Conservation (phyloP, 257 asterid genomes). For the Solanum bulbocastanum region DNA sequence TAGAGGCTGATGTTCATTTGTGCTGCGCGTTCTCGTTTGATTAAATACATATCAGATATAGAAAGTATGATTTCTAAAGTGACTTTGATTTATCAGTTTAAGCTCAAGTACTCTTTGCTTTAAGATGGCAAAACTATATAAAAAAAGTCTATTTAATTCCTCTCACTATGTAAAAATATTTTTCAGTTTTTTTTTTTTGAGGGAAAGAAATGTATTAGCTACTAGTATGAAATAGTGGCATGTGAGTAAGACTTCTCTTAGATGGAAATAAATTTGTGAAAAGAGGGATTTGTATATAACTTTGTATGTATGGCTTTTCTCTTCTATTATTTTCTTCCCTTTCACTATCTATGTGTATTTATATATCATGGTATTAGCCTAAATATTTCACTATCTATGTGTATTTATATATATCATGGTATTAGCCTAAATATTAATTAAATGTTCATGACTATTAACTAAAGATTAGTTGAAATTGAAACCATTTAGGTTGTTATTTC, state of each 20-base stretch:
- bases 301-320: not conserved
- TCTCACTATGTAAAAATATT: not conserved
- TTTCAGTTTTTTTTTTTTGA: not conserved
- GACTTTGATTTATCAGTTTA: not conserved
- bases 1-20: slow-evolving; percentile 5
- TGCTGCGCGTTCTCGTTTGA: accelerated
- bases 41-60: not conserved
- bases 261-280: not conserved
- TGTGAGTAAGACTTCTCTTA: not conserved
- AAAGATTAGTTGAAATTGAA: not conserved
- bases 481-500: not conserved
- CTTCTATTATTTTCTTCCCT: not conserved
- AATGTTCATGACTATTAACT: not conserved
- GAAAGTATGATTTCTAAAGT: not conserved
- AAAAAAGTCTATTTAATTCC: not conserved
- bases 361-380: not conserved
- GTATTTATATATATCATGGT: not conserved
- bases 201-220: not conserved
- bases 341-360: not conserved
- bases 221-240: not conserved
- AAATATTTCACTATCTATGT: no score
- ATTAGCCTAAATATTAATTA: not conserved
- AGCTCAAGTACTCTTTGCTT: not conserved
- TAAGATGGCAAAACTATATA: not conserved
- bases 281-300: not conserved